Conservation (phyloP, 2,329 filamentous ascomycete species). For the Diaporthe sp. region DNA sequence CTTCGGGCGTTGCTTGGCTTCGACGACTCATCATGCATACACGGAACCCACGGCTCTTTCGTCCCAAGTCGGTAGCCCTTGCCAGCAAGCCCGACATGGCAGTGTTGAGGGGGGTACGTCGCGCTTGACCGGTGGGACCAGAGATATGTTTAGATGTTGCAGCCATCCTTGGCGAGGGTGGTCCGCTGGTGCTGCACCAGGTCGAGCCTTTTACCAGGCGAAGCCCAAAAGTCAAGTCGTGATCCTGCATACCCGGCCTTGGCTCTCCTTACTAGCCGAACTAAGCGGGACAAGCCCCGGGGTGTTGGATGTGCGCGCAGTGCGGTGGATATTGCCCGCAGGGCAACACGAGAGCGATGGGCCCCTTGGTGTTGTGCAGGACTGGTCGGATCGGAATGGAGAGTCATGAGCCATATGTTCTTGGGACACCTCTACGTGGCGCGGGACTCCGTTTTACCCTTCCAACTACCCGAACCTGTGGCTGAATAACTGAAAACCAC, state of each 20-base stretch:
- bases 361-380: not conserved
- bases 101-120: not conserved
- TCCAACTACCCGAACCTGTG: not conserved
- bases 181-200: not conserved
- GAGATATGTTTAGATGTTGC: constrained; percentile 15
- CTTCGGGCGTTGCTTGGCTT: not conserved
- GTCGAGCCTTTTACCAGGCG: not conserved
- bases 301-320: not conserved
- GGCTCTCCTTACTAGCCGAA: constrained; percentile 10
- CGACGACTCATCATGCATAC: constrained; percentile 13
- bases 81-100: not conserved
- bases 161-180: not conserved
- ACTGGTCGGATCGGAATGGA: not conserved
- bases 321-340: not conserved
- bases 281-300: constrained; percentile 8
- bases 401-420: constrained; percentile 9
- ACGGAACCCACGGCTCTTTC: not conserved
- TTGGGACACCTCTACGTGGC: not conserved
- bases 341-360: not conserved
- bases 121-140: not conserved
- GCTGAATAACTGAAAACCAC: not conserved
- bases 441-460: not conserved
- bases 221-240: not conserved
- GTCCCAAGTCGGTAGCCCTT: not conserved
- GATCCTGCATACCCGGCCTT: constrained; percentile 12